These are phyloP conservation scores for Salinomyces thailandicus DNA, from an alignment of 2,329 filamentous ascomycete species.

Conservation along the genomic window DNA sequence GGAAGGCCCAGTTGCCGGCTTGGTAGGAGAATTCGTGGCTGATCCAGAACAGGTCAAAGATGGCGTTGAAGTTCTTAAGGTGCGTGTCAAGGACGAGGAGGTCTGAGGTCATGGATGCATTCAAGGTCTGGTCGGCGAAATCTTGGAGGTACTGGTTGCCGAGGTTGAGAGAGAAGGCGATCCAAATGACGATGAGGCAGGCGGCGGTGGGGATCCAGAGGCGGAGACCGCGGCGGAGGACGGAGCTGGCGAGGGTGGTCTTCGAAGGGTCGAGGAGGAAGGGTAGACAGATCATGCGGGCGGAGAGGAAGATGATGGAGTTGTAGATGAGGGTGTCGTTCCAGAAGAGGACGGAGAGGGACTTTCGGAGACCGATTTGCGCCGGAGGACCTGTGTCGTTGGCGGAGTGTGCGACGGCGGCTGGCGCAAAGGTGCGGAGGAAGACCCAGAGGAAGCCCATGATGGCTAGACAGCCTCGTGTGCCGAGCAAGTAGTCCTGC, in stretches of 20 bases:
- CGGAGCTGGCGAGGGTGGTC: slow-evolving; percentile 26
- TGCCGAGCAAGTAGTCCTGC: slow-evolving; percentile 29
- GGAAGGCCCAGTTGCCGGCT: slow-evolving; percentile 32
- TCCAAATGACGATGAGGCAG: slow-evolving; percentile 28
- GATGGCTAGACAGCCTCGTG: slow-evolving; percentile 32
- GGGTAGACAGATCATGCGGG: slow-evolving; percentile 26
- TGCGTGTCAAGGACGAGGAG: slow-evolving; percentile 29
- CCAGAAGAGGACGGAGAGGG: slow-evolving; percentile 36
- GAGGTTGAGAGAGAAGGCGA: slow-evolving; percentile 23
- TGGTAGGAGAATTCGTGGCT: slow-evolving; percentile 28
- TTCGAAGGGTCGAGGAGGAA: slow-evolving; percentile 21
- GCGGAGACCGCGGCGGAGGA: slow-evolving; percentile 33
- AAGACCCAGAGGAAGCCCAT: slow-evolving; percentile 36
- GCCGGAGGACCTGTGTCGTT: slow-evolving; percentile 28
- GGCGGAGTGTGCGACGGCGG: slow-evolving; percentile 28
- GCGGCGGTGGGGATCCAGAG: slow-evolving; percentile 34
- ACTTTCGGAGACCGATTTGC: slow-evolving; percentile 33
- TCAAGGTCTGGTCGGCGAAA: slow-evolving; percentile 28
- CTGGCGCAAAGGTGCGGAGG: slow-evolving; percentile 33
- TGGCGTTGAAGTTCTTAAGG: slow-evolving; percentile 37
- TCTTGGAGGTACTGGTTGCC: slow-evolving; percentile 23
- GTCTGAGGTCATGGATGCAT: slow-evolving; percentile 20
- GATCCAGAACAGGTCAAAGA: slow-evolving; percentile 39
- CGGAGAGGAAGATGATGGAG: slow-evolving; percentile 36
- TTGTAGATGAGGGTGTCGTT: slow-evolving; percentile 37